phyloP scores from a whole-genome alignment of 331 rosid species.

The Dryas integrifolia region DNA sequence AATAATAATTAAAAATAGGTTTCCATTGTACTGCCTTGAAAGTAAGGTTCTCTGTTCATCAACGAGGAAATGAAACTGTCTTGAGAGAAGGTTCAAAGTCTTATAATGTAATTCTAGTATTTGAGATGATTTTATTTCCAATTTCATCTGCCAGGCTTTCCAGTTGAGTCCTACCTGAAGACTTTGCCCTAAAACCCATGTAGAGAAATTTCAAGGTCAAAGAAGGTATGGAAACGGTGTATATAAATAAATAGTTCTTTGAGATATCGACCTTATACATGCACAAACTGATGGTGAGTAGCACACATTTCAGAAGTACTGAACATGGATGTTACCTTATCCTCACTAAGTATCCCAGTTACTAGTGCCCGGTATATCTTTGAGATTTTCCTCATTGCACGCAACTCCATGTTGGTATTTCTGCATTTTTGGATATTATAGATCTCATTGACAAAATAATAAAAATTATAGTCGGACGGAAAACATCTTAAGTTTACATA shows the following conservation, averaged over 20 bases:
- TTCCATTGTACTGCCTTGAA: no score
- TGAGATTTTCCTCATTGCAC: constrained; percentile 55
- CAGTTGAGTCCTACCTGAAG: neutral
- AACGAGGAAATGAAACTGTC: no score
- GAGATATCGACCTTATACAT: neutral
- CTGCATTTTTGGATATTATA: constrained; percentile 25
- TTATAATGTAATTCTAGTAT: no score
- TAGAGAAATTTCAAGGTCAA: neutral
- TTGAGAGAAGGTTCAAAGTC: no score
- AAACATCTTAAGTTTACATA: neutral
- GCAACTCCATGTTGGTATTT: constrained; percentile 42
- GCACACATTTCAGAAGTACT: neutral
- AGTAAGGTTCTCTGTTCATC: no score
- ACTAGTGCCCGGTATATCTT: constrained; percentile 78
- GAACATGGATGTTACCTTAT: constrained; percentile 46
- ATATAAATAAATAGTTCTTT: neutral
- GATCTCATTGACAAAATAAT: neutral
- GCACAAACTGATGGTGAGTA: neutral
- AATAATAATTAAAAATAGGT: no score
- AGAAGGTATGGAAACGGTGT: constrained; percentile 4
- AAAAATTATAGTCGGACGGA: neutral
- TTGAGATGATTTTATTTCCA: no score
- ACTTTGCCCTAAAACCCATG: neutral
- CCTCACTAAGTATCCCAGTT: constrained; percentile 62
- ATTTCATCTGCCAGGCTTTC: no score